Percentiles rank a stretch among this genome's conserved stretches.
Evolutionary conservation across 345 rosid species (phyloP).

Genomic region (Turritis glabra): DNA sequence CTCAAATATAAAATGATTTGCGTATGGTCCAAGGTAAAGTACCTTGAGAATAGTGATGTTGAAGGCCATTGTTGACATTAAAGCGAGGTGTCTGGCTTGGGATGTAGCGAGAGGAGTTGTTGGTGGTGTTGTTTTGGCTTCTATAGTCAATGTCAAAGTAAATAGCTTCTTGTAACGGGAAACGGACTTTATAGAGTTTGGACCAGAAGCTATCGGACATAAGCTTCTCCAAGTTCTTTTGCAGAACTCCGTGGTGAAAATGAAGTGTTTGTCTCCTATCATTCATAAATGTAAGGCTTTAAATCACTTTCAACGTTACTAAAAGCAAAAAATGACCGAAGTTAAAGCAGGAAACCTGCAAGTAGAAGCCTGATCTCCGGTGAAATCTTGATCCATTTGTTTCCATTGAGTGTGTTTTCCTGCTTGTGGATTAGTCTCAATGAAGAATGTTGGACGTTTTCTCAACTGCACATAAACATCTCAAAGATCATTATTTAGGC

Average conservation of each 20-base stretch:
- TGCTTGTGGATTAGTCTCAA: constrained; percentile 47
- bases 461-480: constrained; percentile 37
- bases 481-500: neutral
- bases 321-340: neutral
- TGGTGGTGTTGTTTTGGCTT: neutral
- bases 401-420: constrained; percentile 53
- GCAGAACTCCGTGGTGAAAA: constrained; percentile 50
- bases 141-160: constrained; percentile 31
- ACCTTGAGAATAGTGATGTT: constrained; percentile 5
- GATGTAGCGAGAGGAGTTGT: neutral
- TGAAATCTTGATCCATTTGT: constrained; percentile 42
- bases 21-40: neutral
- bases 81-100: neutral
- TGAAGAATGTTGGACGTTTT: constrained; percentile 40
- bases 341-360: constrained; percentile 42
- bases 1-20: neutral
- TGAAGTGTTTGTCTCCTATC: constrained; percentile 57
- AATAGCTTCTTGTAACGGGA: constrained; percentile 34
- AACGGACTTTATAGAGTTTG: constrained; percentile 31
- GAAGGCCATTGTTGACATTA: neutral
- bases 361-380: constrained; percentile 29
- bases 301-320: neutral
- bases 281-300: neutral
- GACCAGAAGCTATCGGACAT: constrained; percentile 41
- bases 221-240: constrained; percentile 52